Evolutionary conservation across 805 yeast species (phyloP), one percentile per base, ranked within the genome.

Genomic region (Candida maesae): DNA sequence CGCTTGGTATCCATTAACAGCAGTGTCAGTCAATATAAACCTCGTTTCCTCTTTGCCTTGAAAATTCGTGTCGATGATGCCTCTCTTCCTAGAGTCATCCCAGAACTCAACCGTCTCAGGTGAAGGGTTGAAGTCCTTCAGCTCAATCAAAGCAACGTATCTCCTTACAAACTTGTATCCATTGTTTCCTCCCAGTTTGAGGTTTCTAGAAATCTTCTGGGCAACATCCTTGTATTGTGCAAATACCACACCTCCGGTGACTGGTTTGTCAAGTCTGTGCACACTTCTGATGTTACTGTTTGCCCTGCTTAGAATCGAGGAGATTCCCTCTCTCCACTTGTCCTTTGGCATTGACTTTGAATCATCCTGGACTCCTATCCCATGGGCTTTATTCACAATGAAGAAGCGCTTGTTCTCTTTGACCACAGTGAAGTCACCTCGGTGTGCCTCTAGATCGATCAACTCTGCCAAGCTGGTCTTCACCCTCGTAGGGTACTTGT

Each of bases 241-340:
- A 5, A 68, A 36, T 3, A 69, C 50, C 33, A 68, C 40, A 1
- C 71, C 72, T 17, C 74, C 74, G 15, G 70, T 63, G 6, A 66
- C 73, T 36, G 53, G 45, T 20, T 52, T 55, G 41, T 70, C 74
- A 16, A 70, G 45, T 36, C 74, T 52, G 31, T 68, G 73, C 1
- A 70, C 65, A 6, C 57, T 53, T 34, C 59, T 53, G 39, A 60
- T 51, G 3, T 46, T 27, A 11, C 42, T 46, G 41, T 46, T 42
- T 2, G 41, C 12, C 2, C 26, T 34, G 4, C 33, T 34, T 5
- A 47, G 41, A 25, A 40, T 25, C 18, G 42, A 39, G 21, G 32
- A 44, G 21, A 42, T 17, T 3, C 58, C 58, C 18, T 28, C 21
- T 41, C 28, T 30, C 45, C 46, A 35, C 5, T 20, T 17, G 10